Evolutionary conservation across 2,329 filamentous ascomycete species (phyloP), one percentile per base, ranked within the genome.

Genomic region (Cercospora brassicicola): DNA sequence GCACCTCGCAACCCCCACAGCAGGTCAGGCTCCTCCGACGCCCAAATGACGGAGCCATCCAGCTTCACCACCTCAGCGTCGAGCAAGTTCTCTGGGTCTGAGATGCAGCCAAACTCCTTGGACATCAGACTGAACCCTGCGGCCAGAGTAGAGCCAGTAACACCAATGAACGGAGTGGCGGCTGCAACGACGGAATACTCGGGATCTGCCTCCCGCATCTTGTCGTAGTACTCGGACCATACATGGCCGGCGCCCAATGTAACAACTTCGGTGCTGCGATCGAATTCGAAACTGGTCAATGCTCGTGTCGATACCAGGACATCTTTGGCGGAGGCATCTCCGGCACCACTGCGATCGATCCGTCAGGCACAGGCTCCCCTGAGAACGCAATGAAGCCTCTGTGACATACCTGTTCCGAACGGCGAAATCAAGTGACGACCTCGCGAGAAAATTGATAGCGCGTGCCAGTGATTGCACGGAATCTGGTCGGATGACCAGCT

Each of bases 21-120:
- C 9, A 64, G 31, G 23, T 64, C 51, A 11, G 62, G 62, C 33
- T 64, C 62, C 5, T 33, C 23, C 8, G 31, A 56, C 18, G 62
- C 62, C 62, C 62, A 64, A n/a, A 64, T 30, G 26, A 64, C 30
- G 33, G 45, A 56, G n/a, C 62, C 62, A 42, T 64, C 62, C 7
- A 64, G 51, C 62, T 64, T 64, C 15, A 64, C 62, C 13, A 64
- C 62, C 33, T 64, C 45, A 20, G 33, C 62, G 45, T 64, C 62
- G 13, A 64, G 62, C 48, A 64, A 18, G 33, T 64, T 64, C 45
- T 64, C 51, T 11, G 62, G 62, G 57, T 64, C 62, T 10, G 62
- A 64, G 15, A 56, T 64, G 30, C 62, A 64, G 13, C 62, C 62
- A 42, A 31, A 64, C 18, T 64, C 62, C 15, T 56, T 56, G n/a